phyloP scores from a whole-genome alignment of 2,329 filamentous ascomycete species.

The Nakataea oryzae region DNA sequence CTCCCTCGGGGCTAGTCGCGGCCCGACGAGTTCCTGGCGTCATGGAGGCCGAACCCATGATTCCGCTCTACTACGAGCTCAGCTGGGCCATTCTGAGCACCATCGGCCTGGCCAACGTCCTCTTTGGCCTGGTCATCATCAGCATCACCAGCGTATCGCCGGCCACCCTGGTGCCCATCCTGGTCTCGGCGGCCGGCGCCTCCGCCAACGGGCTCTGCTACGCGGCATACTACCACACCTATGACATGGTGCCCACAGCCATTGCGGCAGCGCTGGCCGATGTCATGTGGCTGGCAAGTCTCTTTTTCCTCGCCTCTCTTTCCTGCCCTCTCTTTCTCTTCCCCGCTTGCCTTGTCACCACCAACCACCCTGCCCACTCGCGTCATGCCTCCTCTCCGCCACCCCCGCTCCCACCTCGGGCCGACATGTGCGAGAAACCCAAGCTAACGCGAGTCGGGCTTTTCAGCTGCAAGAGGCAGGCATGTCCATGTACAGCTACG shows the following conservation, averaged over 20 bases:
- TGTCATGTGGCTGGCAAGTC: conserved; percentile 22
- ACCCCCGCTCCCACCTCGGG: not conserved
- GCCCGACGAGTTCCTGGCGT: not conserved
- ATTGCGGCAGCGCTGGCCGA: conserved; percentile 27
- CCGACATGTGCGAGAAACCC: too few species aligned
- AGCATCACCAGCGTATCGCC: conserved; percentile 28
- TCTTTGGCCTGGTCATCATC: conserved; percentile 15
- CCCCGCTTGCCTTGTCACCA: too few species aligned
- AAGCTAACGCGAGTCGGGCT: not conserved
- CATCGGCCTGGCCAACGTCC: not conserved
- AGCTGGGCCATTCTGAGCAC: conserved; percentile 3
- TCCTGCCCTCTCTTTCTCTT: too few species aligned
- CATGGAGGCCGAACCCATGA: not conserved
- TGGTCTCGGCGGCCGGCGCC: conserved; percentile 24
- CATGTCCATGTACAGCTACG: conserved; percentile 37
- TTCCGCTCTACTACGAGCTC: not conserved
- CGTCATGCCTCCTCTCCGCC: too few species aligned
- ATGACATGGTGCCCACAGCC: conserved; percentile 11
- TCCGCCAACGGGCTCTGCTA: conserved; percentile 32
- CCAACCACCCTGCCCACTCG: too few species aligned
- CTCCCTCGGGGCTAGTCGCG: too few species aligned
- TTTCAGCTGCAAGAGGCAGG: conserved; percentile 31
- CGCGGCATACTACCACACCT: conserved; percentile 26
- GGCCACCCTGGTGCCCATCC: conserved; percentile 26
- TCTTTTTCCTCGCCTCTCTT: conserved; percentile 12